These are phyloP conservation scores for Barnettozyma hawaiiensis DNA, from an alignment of 1,139 yeast species.

Conservation along the genomic window DNA sequence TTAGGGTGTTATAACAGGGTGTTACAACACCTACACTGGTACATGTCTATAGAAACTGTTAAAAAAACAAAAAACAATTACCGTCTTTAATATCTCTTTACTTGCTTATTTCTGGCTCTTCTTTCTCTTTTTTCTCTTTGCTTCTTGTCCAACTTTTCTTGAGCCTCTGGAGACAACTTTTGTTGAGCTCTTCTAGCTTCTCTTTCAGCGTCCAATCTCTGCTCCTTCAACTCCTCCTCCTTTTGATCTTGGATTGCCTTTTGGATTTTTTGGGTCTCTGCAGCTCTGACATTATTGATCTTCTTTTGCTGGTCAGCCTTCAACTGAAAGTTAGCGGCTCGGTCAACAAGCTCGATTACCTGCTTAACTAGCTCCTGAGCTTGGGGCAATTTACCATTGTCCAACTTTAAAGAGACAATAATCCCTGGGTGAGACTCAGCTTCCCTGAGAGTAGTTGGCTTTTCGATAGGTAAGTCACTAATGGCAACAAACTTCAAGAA, in stretches of 20 bases:
- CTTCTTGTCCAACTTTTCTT: slow-evolving; percentile 70
- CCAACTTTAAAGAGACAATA: slow-evolving; percentile 44
- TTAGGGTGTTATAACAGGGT: background rate
- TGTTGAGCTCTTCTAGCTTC: slow-evolving; percentile 50
- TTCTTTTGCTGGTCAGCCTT: slow-evolving; percentile 68
- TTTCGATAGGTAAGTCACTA: slow-evolving; percentile 73
- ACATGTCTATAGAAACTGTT: background rate
- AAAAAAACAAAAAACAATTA: background rate
- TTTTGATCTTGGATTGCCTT: slow-evolving; percentile 64
- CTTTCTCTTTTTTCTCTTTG: slow-evolving; percentile 53
- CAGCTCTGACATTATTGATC: slow-evolving; percentile 49
- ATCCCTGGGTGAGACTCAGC: slow-evolving; percentile 51
- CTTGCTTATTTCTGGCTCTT: slow-evolving; percentile 42
- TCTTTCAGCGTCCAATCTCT: slow-evolving; percentile 65
- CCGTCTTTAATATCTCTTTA: slow-evolving; percentile 29
- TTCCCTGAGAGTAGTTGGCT: slow-evolving; percentile 45
- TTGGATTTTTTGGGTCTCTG: slow-evolving; percentile 42
- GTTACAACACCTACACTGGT: background rate
- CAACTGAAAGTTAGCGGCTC: slow-evolving; percentile 31
- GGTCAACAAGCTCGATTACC: slow-evolving; percentile 49
- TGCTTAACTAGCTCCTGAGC: slow-evolving; percentile 42
- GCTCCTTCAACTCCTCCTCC: slow-evolving; percentile 63
- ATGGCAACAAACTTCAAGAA: slow-evolving; percentile 64
- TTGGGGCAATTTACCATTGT: slow-evolving; percentile 39
- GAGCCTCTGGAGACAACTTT: slow-evolving; percentile 63